These are phyloP conservation scores for Clathrus columnatus DNA, from an alignment of 768 basidiomycete genomes.

Conservation along the genomic window DNA sequence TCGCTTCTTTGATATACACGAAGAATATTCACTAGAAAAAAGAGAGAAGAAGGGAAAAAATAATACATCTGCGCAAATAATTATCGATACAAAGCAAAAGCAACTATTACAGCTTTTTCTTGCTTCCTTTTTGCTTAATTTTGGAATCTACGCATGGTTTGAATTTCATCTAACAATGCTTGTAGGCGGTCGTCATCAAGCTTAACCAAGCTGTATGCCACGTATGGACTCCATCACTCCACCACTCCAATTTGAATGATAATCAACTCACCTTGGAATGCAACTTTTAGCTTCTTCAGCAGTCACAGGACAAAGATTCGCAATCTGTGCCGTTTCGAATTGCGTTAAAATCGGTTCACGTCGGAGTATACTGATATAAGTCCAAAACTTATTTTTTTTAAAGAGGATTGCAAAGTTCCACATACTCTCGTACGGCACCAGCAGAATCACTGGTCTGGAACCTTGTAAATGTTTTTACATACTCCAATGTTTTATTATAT, in stretches of 20 bases:
- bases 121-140: constrained; percentile 43
- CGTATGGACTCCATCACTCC: not conserved
- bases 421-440: constrained; percentile 80
- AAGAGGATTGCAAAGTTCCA: constrained; percentile 4
- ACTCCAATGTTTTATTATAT: constrained; percentile 88
- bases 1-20: not conserved
- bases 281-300: constrained; percentile 90
- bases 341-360: constrained; percentile 75
- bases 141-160: constrained; percentile 87
- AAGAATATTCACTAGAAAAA: not conserved
- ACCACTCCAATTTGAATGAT: not conserved
- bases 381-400: not conserved
- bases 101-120: too few relatives aligned
- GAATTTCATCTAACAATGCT: constrained; percentile 75
- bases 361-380: constrained; percentile 53
- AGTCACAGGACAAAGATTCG: constrained; percentile 80
- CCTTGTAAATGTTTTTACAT: constrained; percentile 85
- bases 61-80: not conserved
- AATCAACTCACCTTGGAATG: constrained; percentile 60
- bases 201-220: constrained; percentile 57
- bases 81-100: not conserved
- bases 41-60: not conserved
- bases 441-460: constrained; percentile 82
- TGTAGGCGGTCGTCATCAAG: constrained; percentile 84
- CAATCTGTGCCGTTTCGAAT: constrained; percentile 89